Evolutionary conservation across 148 eudicot genomes (phyloP), one percentile per base, ranked within the genome.

Genomic region (Cornus suecica): DNA sequence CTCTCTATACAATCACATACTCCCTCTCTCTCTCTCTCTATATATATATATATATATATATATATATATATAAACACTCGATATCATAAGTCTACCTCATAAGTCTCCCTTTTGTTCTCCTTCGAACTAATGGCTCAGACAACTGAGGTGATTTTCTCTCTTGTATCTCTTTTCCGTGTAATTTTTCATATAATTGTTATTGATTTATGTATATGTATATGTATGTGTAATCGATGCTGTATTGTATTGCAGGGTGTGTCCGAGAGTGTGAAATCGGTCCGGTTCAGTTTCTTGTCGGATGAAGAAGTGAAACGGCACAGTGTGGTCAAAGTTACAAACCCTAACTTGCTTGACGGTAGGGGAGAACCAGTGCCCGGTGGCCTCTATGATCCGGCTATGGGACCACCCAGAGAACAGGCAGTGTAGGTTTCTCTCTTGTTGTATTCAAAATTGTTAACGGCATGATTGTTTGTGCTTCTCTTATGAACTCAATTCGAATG

Each of bases 321-420:
- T 79, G 82, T 90, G 63, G 70, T 78, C 69, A 88, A 88, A 75
- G 78, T 95, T 29, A 86, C 88, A 28, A 91, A 85, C 68, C 94
- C 93, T 1, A 80, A 66, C 76, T 82, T 95, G 32, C 74, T 90
- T 14, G 87, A 84, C 32, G 26, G 20, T 31, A 11, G 86, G 26
- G 83, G 77, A 1, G 77, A 69, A 27, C 97, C 97, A 52, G 71
- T 83, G 61, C 86, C 88, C 18, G 94, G 86, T 34, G 99, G 99
- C 28, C 88, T 92, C 24, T 95, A 93, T 79, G 99, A 95, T 74
- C 93, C 97, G 51, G 85, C 86, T 6, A 78, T 95, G 80, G 99
- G 99, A 34, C 94, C 99, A 18, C 32, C 82, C 2, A 87, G 86
- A 54, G 88, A 89, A 2, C 23, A 66, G 10, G 65, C 78, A 62